These are phyloP conservation scores for Zymoseptoria passerinii DNA, from an alignment of 2,329 filamentous ascomycete species.

Conservation along the genomic window DNA sequence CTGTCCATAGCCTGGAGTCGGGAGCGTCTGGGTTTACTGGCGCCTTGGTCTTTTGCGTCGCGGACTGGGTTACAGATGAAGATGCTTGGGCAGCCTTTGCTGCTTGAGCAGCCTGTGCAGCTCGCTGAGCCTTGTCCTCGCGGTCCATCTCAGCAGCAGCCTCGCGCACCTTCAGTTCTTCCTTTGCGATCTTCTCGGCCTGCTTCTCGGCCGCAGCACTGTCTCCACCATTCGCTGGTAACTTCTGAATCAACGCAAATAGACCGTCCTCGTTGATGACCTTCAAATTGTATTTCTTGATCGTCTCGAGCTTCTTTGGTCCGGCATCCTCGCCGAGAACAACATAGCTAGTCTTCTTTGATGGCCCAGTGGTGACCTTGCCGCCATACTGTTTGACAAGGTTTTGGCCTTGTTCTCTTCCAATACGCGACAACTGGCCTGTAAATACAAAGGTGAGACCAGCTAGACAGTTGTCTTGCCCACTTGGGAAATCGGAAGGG, in stretches of 20 bases:
- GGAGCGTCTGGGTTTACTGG: constrained; percentile 33
- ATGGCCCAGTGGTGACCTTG: constrained; percentile 77
- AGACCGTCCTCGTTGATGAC: constrained; percentile 92
- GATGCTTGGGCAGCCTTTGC: constrained; percentile 37
- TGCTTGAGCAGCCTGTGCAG: constrained; percentile 24
- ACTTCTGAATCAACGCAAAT: constrained; percentile 69
- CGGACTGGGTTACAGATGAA: constrained; percentile 31
- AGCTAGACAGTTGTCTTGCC: constrained; percentile 79
- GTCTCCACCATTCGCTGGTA: constrained; percentile 80
- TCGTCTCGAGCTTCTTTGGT: constrained; percentile 84
- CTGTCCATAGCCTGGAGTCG: constrained; percentile 74
- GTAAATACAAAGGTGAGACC: constrained; percentile 95
- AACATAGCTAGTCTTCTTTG: constrained; percentile 88
- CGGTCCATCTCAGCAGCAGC: constrained; percentile 79
- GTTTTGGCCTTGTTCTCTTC: constrained; percentile 74
- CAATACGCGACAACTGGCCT: constrained; percentile 69
- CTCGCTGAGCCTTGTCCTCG: constrained; percentile 50
- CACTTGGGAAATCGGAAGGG: constrained; percentile 65
- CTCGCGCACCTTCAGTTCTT: constrained; percentile 72
- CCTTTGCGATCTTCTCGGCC: constrained; percentile 73
- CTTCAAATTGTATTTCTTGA: constrained; percentile 69
- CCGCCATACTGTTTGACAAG: constrained; percentile 91
- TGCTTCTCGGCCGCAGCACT: constrained; percentile 81
- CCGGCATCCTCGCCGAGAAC: constrained; percentile 87
- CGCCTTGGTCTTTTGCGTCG: constrained; percentile 28